Conservation (phyloP, 768 basidiomycete species). For the Wakefieldia striispora region DNA sequence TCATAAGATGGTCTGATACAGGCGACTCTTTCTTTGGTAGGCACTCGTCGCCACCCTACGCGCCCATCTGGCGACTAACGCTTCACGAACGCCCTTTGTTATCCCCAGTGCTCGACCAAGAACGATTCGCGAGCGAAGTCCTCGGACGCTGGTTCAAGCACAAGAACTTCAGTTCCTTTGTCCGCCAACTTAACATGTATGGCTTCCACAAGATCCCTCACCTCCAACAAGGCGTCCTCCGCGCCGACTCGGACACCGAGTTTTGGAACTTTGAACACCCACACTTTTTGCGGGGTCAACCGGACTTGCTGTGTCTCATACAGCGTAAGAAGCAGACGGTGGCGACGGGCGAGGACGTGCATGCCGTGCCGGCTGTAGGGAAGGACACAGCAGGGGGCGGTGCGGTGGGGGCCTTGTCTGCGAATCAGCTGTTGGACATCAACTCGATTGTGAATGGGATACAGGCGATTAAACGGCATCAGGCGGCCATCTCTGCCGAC, state of each 20-base stretch:
- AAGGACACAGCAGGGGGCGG: conserved; percentile 16
- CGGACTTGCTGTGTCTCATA: conserved; percentile 83
- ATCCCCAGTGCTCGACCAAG: conserved; percentile 81
- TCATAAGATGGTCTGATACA: conserved; percentile 89
- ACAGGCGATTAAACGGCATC: conserved; percentile 85
- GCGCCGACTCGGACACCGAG: conserved; percentile 76
- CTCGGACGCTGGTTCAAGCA: conserved; percentile 98
- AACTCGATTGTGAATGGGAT: conserved; percentile 80
- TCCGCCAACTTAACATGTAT: conserved; percentile 95
- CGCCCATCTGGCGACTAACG: not conserved
- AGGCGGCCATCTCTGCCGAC: conserved; percentile 87
- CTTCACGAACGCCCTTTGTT: not conserved
- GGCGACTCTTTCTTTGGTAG: conserved; percentile 93
- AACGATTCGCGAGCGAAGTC: conserved; percentile 85
- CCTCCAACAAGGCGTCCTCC: conserved; percentile 90
- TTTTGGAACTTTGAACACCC: conserved; percentile 91
- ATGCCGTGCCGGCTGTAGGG: conserved; percentile 2
- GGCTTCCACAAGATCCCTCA: conserved; percentile 97
- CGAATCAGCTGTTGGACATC: conserved; percentile 67
- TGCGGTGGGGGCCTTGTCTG: conserved; percentile 30
- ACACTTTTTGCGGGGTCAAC: conserved; percentile 86
- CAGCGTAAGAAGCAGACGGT: conserved; percentile 71
- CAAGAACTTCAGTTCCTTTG: conserved; percentile 93
- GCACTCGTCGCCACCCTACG: conserved; percentile 8
- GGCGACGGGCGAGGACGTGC: conserved; percentile 34